Conservation (phyloP, 2,329 filamentous ascomycete species). For the Colletotrichum coccodes region DNA sequence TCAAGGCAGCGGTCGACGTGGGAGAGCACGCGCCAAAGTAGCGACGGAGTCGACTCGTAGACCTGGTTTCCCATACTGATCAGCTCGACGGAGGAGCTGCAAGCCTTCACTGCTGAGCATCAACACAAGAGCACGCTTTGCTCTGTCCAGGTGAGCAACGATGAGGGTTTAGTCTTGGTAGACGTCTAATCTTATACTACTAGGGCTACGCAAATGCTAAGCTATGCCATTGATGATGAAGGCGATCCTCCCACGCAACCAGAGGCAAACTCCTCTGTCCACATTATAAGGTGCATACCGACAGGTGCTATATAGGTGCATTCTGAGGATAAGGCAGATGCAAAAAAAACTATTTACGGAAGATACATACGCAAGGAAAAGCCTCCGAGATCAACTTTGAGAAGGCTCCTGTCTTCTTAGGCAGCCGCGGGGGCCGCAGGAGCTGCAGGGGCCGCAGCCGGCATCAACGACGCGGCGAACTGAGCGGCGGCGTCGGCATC, state of each 20-base stretch:
- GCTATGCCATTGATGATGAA: slow-evolving; percentile 17
- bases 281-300: not conserved
- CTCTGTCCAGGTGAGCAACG: no score
- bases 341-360: not conserved
- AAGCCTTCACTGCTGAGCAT: no score
- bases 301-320: not conserved
- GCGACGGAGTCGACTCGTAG: no score
- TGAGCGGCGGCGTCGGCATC: slow-evolving; percentile 41
- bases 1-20: no score
- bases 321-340: not conserved
- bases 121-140: no score
- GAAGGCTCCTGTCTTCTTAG: not conserved
- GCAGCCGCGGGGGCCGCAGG: not conserved
- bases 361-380: not conserved
- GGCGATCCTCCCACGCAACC: not conserved
- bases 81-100: no score
- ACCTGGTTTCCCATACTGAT: no score
- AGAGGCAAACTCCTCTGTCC: no score
- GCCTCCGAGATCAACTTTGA: slow-evolving; percentile 27
- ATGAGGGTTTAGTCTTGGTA: no score
- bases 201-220: slow-evolving; percentile 22
- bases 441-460: no score
- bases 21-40: no score
- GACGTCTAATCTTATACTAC: slow-evolving; percentile 13
- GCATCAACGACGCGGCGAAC: slow-evolving; percentile 28